Base-by-base conservation (phyloP, 2,329 filamentous ascomycete species). In the Nemania sp. region DNA sequence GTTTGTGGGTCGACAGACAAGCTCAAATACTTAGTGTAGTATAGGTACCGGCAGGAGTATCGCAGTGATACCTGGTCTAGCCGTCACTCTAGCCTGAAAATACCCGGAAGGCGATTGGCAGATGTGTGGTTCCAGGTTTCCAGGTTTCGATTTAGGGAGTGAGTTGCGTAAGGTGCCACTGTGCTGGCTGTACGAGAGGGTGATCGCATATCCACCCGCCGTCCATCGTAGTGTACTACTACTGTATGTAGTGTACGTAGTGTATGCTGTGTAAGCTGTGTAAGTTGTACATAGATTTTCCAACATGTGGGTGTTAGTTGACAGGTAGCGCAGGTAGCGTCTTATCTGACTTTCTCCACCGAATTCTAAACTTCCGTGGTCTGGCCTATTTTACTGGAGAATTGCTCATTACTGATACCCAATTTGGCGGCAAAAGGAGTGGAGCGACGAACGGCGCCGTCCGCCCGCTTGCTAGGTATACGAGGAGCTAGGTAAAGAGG, bases 301-400 rank as follows among this genome's bases (percentile, higher is more conserved):
- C 41, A 18, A 51, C 11, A 51, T 22, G 5, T 20, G 11, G 10
- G 22, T n/a, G 6, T 22, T 7, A n/a, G 10, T 2, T 13, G 22
- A 22, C 15, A 26, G 2, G 15, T 27, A 51, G 1, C 20, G 47
- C 24, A 57, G 51, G 53, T 38, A 45, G 27, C 41, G 64, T 51
- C 62, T 68, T 69, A 66, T 67, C 67, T 63, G 38, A 8, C 20
- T 18, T 56, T 68, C 63, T 69, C 67, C 67, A 69, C 67, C 51
- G 15, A 41, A 45, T 45, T 43, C 49, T 20, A 52, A 60, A 60
- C 45, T 53, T 22, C 55, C 41, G 56, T 52, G 57, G 45, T 22
- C 58, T 56, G 43, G 59, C 51, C 32, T 15, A 32, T 29, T 51
- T 65, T 45, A 55, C 43, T 51, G 24, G 41, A 53, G 51, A 20